Evolutionary conservation across 345 rosid genomes (phyloP).

Genomic region (Gossypium arboreum): DNA sequence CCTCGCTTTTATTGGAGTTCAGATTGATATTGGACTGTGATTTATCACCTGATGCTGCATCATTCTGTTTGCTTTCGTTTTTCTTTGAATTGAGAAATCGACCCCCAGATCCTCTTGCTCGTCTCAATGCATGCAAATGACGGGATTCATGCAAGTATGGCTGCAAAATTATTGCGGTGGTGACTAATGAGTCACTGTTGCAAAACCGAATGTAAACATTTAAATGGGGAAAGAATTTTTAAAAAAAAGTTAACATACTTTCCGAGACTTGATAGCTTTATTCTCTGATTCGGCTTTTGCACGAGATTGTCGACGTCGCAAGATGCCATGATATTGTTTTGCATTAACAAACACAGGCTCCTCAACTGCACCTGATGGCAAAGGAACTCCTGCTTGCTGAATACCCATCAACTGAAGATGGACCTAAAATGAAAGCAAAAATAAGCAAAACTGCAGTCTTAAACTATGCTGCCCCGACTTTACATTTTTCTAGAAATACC

Average conservation of each 20-base stretch:
- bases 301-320: conserved; percentile 91
- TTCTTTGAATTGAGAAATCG: conserved; percentile 72
- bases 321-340: conserved; percentile 93
- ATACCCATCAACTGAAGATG: conserved; percentile 95
- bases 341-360: conserved; percentile 99
- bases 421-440: conserved; percentile 39
- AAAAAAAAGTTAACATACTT: conserved; percentile 34
- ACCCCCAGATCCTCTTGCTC: conserved; percentile 96
- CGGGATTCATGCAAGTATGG: conserved; percentile 98
- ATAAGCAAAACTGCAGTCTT: neutral
- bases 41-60: conserved; percentile 46
- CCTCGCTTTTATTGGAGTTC: conserved; percentile 46
- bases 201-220: neutral
- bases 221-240: neutral
- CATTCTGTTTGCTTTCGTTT: conserved; percentile 43
- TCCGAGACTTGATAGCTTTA: conserved; percentile 61
- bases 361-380: conserved; percentile 87
- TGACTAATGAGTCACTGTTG: conserved; percentile 9
- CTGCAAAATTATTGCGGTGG: conserved; percentile 36
- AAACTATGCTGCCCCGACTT: neutral
- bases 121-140: conserved; percentile 83
- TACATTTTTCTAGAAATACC: too few species aligned
- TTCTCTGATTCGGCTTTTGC: conserved; percentile 87
- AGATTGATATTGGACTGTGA: conserved; percentile 61
- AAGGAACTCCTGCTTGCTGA: conserved; percentile 96